phyloP scores from a whole-genome alignment of 345 rosid species.

The Brassica rapa region DNA sequence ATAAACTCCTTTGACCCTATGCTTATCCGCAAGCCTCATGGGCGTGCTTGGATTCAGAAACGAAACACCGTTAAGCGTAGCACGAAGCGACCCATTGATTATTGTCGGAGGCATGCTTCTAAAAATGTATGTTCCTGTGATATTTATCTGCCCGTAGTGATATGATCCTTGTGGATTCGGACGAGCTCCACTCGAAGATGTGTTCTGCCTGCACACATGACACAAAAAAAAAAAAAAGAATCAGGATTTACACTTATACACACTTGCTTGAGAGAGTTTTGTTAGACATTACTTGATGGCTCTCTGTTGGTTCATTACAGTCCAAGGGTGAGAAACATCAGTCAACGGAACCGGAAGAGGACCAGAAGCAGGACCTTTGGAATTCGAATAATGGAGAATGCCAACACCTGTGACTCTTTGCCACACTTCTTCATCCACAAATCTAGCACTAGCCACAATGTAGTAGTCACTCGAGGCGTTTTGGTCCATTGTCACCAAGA shows the following conservation, averaged over 20 bases:
- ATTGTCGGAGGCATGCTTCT: constrained; percentile 63
- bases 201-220: constrained; percentile 62
- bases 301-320: constrained; percentile 85
- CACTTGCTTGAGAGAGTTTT: background rate
- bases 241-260: background rate
- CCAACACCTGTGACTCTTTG: constrained; percentile 94
- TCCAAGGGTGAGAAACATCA: constrained; percentile 77
- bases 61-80: constrained; percentile 87
- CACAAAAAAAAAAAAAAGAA: background rate
- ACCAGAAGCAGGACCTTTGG: constrained; percentile 81
- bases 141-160: constrained; percentile 83
- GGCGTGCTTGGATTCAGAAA: constrained; percentile 72
- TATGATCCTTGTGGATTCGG: constrained; percentile 97
- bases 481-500: constrained; percentile 96
- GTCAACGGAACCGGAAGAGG: constrained; percentile 72
- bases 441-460: constrained; percentile 94
- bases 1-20: constrained; percentile 72
- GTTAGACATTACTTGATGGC: constrained; percentile 62
- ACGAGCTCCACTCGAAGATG: constrained; percentile 89
- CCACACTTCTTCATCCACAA: constrained; percentile 86
- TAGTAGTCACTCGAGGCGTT: constrained; percentile 84
- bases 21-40: constrained; percentile 71
- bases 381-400: constrained; percentile 85
- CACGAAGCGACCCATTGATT: constrained; percentile 59
- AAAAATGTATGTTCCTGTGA: constrained; percentile 65